A percentile compares a stretch with the other conserved stretches of the same genome.
Evolutionary conservation across 345 rosid species (phyloP).

Genomic region (Eutrema heterophyllum): DNA sequence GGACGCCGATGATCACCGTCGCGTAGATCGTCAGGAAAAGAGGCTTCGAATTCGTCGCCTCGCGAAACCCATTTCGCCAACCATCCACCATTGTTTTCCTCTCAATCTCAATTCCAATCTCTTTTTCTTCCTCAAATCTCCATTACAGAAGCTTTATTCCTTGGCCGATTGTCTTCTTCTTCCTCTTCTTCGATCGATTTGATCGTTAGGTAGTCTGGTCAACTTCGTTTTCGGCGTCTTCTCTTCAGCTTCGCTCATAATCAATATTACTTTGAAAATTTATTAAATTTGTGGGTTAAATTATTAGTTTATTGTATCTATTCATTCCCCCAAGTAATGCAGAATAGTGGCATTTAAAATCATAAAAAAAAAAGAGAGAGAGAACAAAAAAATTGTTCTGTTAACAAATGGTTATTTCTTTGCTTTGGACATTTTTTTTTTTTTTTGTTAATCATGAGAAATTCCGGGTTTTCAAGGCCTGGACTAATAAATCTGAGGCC

Average conservation of each 20-base stretch:
- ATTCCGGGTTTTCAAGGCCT: too few species aligned
- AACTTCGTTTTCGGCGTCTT: slow-evolving; percentile 35
- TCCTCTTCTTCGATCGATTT: slow-evolving; percentile 27
- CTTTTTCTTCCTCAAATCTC: slow-evolving; percentile 24
- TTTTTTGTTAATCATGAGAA: too few species aligned
- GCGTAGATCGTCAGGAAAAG: slow-evolving; percentile 79
- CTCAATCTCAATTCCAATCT: background rate
- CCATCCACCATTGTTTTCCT: slow-evolving; percentile 39
- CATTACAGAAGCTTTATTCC: slow-evolving; percentile 20
- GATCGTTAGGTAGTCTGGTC: slow-evolving; percentile 30
- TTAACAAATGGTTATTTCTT: background rate
- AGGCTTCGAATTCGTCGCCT: slow-evolving; percentile 61
- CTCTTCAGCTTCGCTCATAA: slow-evolving; percentile 22
- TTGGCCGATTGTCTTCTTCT: slow-evolving; percentile 1
- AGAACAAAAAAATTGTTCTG: too few species aligned
- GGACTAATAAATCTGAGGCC: too few species aligned
- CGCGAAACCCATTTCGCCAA: slow-evolving; percentile 71
- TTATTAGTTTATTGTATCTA: background rate
- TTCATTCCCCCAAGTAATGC: slow-evolving; percentile 18
- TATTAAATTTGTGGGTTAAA: background rate
- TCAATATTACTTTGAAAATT: background rate
- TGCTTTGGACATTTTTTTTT: too few species aligned
- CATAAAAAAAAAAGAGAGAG: background rate
- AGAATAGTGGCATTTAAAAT: background rate
- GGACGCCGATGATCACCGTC: slow-evolving; percentile 66